Conservation (phyloP, 306 rosid species). For the Cucurbita moschata region DNA sequence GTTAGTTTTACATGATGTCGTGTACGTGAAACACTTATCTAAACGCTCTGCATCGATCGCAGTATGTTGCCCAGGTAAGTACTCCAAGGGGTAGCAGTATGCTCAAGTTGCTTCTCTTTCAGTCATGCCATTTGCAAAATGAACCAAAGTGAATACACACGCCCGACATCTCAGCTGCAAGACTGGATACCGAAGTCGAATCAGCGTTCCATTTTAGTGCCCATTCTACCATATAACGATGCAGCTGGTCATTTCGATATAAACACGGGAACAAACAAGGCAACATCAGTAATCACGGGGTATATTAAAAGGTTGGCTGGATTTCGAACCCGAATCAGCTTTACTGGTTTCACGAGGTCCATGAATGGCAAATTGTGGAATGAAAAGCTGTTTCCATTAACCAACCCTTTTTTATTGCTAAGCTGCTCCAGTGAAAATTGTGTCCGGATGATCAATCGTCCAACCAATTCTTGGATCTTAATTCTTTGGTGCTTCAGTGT, state of each 20-base stretch:
- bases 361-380: not conserved
- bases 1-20: not conserved
- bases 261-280: not conserved
- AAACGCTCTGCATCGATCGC: not conserved
- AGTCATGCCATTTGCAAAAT: not conserved
- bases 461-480: not conserved
- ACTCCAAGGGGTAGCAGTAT: not conserved
- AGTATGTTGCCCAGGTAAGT: not conserved
- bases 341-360: not conserved
- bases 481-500: not conserved
- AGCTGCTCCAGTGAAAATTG: not conserved
- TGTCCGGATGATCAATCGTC: not conserved
- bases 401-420: not conserved
- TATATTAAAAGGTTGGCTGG: not conserved
- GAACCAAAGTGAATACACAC: not conserved
- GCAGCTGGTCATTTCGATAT: not conserved
- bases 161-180: not conserved
- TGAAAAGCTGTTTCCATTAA: not conserved
- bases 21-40: not conserved
- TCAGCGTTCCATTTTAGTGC: not conserved
- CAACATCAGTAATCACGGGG: not conserved
- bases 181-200: not conserved
- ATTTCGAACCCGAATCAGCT: not conserved
- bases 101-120: not conserved
- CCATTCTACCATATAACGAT: not conserved